Evolutionary conservation across 176 grass and related monocot genomes (phyloP).

Genomic region (Juncus inflexus): DNA sequence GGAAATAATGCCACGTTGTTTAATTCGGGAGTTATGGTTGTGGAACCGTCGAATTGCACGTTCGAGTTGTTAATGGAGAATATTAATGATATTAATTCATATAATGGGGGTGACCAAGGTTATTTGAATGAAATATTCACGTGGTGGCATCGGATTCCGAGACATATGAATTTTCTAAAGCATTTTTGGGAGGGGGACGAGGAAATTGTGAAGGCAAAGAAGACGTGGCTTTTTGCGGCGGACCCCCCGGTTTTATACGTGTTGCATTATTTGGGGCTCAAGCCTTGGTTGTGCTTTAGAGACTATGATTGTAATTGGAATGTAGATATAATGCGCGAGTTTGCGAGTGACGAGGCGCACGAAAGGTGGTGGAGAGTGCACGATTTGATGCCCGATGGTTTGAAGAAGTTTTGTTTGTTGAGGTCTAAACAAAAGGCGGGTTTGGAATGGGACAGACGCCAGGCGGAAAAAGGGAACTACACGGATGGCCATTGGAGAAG

Average conservation of each 20-base stretch:
- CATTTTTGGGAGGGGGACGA: conserved; percentile 98
- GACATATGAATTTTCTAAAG: conserved; percentile 93
- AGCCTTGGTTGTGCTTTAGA: conserved; percentile 87
- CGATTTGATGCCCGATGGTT: conserved; percentile 68
- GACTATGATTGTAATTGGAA: conserved; percentile 98
- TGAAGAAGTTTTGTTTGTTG: conserved; percentile 71
- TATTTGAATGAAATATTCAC: conserved; percentile 97
- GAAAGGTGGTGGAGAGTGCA: conserved; percentile 78
- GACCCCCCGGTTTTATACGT: conserved; percentile 69
- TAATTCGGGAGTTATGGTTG: conserved; percentile 95
- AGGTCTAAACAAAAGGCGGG: conserved; percentile 74
- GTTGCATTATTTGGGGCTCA: conserved; percentile 70
- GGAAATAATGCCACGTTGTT: conserved; percentile 89
- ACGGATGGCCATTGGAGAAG: conserved; percentile 65
- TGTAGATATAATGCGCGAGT: conserved; percentile 51
- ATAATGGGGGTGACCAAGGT: conserved; percentile 91
- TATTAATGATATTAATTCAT: conserved; percentile 85
- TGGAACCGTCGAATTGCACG: conserved; percentile 90
- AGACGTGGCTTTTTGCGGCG: conserved; percentile 63
- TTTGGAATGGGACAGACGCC: conserved; percentile 74
- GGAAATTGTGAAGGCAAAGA: conserved; percentile 67
- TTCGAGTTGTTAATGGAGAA: conserved; percentile 85
- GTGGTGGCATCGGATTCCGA: conserved; percentile 89
- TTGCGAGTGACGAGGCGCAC: conserved; percentile 78
- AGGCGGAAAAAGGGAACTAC: conserved; percentile 78